These are phyloP conservation scores for Periconia digitata DNA, from an alignment of 2,329 filamentous ascomycete species.

Conservation along the genomic window DNA sequence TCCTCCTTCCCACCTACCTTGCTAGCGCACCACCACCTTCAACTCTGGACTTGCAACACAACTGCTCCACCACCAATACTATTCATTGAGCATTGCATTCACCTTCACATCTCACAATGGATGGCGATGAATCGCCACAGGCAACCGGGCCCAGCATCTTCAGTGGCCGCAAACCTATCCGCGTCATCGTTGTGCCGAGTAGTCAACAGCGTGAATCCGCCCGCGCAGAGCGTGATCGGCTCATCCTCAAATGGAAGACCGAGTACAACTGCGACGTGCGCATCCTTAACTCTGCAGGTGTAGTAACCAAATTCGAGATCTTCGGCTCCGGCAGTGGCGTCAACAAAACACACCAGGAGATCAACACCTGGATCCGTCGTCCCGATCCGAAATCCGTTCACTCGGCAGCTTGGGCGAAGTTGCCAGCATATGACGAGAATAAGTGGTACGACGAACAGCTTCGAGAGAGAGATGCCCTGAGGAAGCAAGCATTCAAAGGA, in stretches of 20 bases:
- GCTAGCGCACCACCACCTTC: too few species aligned
- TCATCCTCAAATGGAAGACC: slow-evolving; percentile 11
- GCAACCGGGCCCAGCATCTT: neutral
- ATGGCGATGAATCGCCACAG: neutral
- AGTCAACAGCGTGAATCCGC: slow-evolving; percentile 1
- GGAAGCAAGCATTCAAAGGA: slow-evolving; percentile 23
- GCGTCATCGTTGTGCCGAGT: slow-evolving; percentile 1
- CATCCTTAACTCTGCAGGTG: slow-evolving; percentile 3
- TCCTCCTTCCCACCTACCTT: too few species aligned
- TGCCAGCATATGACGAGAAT: slow-evolving; percentile 20
- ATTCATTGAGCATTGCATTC: neutral
- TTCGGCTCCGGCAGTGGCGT: slow-evolving; percentile 20
- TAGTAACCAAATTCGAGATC: slow-evolving; percentile 26
- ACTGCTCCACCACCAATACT: too few species aligned
- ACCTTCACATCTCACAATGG: neutral
- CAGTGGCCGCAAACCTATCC: neutral
- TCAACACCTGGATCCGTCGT: slow-evolving; percentile 34
- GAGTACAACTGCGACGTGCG: slow-evolving; percentile 23
- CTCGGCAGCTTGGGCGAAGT: slow-evolving; percentile 32
- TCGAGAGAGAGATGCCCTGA: slow-evolving; percentile 15
- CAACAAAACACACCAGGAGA: slow-evolving; percentile 17
- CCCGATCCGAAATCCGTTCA: slow-evolving; percentile 19
- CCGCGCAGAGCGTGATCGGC: neutral
- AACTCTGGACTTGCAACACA: too few species aligned
- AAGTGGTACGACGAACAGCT: slow-evolving; percentile 27